These are phyloP conservation scores for Polyplosphaeria fusca DNA, from an alignment of 495 filamentous ascomycete species.

Conservation along the genomic window DNA sequence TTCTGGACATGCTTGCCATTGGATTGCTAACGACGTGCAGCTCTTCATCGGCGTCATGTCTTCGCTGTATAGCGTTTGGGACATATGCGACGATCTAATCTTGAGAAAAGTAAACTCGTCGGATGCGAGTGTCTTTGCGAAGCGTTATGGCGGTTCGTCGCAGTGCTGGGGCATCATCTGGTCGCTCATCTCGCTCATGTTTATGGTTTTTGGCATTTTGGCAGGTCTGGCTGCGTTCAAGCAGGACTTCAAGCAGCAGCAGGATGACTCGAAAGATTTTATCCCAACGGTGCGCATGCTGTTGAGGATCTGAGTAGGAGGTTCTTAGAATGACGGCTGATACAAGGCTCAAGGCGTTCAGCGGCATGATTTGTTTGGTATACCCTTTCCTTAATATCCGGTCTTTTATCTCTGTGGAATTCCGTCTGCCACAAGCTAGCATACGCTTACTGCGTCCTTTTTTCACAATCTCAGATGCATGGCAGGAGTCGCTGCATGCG, in stretches of 20 bases:
- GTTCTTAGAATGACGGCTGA: background rate
- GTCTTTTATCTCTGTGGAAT: no score
- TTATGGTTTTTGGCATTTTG: conserved; percentile 70
- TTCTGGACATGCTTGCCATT: background rate
- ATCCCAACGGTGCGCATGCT: conserved; percentile 49
- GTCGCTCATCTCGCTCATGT: conserved; percentile 64
- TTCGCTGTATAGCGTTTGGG: conserved; percentile 74
- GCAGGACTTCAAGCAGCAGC: conserved; percentile 62
- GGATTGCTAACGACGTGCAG: conserved; percentile 27
- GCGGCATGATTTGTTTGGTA: background rate
- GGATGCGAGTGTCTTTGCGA: conserved; percentile 76
- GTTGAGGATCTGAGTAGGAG: conserved; percentile 11
- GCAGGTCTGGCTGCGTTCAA: conserved; percentile 74
- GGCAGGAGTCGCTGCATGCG: no score
- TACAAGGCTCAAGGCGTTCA: background rate
- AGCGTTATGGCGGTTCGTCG: conserved; percentile 72
- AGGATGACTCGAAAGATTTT: conserved; percentile 65
- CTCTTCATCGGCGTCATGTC: conserved; percentile 82
- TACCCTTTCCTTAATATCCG: background rate
- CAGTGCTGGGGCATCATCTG: conserved; percentile 81
- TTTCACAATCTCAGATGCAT: no score
- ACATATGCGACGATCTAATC: conserved; percentile 85
- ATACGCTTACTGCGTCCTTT: no score
- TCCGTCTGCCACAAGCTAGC: no score
- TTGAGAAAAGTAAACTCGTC: conserved; percentile 76